Conservation (phyloP, 106 monocot species). For the Dendrobium nobile region DNA sequence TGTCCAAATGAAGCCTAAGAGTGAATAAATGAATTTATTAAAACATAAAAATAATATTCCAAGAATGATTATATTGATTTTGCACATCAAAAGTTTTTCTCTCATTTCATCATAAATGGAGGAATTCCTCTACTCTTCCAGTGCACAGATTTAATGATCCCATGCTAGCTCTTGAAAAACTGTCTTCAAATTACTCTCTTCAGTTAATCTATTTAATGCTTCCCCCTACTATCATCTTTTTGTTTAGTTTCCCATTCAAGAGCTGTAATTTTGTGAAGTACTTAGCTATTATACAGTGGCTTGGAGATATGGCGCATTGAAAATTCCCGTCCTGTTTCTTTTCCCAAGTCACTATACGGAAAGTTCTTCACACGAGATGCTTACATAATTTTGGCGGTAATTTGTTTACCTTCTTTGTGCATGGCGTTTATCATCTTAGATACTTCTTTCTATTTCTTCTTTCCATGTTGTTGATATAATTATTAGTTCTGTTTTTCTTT, state of each 20-base stretch:
- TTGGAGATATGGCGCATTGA: conserved; percentile 25
- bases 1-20: too few relatives aligned
- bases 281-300: conserved; percentile 4
- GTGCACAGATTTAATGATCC: too few relatives aligned
- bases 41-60: too few relatives aligned
- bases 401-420: neutral
- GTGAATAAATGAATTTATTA: too few relatives aligned
- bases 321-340: conserved; percentile 13
- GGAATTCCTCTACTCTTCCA: too few relatives aligned
- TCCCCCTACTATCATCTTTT: neutral
- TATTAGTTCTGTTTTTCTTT: too few relatives aligned
- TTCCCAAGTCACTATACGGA: conserved; percentile 18
- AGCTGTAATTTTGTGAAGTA: neutral
- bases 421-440: neutral
- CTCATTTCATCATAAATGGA: too few relatives aligned
- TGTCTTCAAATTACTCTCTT: too few relatives aligned
- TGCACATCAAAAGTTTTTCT: too few relatives aligned
- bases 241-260: neutral
- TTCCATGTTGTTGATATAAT: neutral
- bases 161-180: too few relatives aligned
- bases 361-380: conserved; percentile 20
- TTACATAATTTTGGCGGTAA: conserved; percentile 13
- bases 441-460: neutral
- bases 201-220: too few relatives aligned
- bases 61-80: too few relatives aligned